phyloP scores from a whole-genome alignment of 1,284 basidiomycete species.

The Vanrija humicola region DNA sequence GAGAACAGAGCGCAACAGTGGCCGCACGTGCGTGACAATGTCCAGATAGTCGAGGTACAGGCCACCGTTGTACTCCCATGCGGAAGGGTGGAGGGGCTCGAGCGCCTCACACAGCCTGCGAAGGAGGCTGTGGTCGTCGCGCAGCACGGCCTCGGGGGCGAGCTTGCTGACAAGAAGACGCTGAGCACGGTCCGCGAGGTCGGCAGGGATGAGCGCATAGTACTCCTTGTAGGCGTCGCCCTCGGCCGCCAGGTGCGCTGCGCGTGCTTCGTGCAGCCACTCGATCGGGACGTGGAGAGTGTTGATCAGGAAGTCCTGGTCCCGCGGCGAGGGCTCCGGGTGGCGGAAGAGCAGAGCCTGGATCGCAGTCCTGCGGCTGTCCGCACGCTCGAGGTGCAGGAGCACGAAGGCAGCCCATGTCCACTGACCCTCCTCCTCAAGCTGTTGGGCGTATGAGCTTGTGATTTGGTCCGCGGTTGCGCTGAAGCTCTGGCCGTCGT shows the following conservation, averaged over 20 bases:
- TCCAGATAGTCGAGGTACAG: conserved; percentile 43
- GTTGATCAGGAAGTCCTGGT: conserved; percentile 68
- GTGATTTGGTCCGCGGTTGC: conserved; percentile 78
- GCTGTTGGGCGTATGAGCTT: conserved; percentile 77
- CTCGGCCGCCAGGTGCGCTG: conserved; percentile 25
- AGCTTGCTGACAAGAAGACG: conserved; percentile 73
- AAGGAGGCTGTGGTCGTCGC: conserved; percentile 72
- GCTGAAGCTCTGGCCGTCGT: conserved; percentile 60
- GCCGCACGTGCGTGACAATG: conserved; percentile 25
- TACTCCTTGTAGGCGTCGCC: conserved; percentile 73
- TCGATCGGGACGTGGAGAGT: conserved; percentile 72
- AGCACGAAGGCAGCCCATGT: conserved; percentile 85
- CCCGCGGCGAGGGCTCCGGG: conserved; percentile 64
- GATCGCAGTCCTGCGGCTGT: conserved; percentile 71
- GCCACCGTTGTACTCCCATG: conserved; percentile 72
- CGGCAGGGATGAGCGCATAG: conserved; percentile 68
- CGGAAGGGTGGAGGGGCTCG: conserved; percentile 59
- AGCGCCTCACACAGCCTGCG: conserved; percentile 69
- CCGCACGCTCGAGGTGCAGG: conserved; percentile 75
- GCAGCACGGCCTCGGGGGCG: conserved; percentile 83
- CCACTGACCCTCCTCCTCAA: conserved; percentile 76
- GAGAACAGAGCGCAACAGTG: conserved; percentile 29
- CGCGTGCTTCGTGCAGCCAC: conserved; percentile 73
- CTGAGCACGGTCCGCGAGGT: conserved; percentile 70
- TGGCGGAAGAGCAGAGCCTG: conserved; percentile 75